These are phyloP conservation scores for Naganishia sp. DNA, from an alignment of 1,284 basidiomycete genomes.

Conservation along the genomic window DNA sequence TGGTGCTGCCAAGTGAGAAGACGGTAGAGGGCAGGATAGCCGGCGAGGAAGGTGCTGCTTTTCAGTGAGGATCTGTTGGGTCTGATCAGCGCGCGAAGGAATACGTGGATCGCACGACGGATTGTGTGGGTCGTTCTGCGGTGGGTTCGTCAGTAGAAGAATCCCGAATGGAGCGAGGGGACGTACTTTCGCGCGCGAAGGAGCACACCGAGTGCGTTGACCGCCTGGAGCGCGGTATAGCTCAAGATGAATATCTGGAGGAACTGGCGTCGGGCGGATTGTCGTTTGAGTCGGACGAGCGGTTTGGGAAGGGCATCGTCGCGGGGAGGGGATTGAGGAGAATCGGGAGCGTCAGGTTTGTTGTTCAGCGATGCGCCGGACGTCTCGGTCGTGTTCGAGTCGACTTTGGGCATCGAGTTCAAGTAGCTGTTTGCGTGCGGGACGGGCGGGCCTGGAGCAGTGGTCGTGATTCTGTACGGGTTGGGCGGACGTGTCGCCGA, in stretches of 20 bases:
- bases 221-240: neutral
- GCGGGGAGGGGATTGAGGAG: neutral
- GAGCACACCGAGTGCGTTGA: constrained; percentile 11
- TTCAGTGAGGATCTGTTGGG: constrained; percentile 10
- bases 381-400: too few relatives aligned
- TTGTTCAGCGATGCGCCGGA: too few relatives aligned
- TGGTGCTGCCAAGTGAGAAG: neutral
- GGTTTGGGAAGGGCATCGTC: neutral
- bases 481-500: too few relatives aligned
- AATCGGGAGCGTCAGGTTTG: too few relatives aligned
- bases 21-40: constrained; percentile 26
- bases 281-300: neutral
- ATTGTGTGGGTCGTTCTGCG: constrained; percentile 1
- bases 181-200: constrained; percentile 10
- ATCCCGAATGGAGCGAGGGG: neutral
- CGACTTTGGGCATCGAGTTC: too few relatives aligned
- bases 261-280: neutral
- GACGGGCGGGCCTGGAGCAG: too few relatives aligned
- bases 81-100: constrained; percentile 6
- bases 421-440: too few relatives aligned
- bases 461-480: too few relatives aligned
- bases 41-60: constrained; percentile 28
- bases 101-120: neutral
- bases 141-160: neutral
- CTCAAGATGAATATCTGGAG: constrained; percentile 1